phyloP scores from a whole-genome alignment of 257 asterid species.

The Haberlea rhodopensis region DNA sequence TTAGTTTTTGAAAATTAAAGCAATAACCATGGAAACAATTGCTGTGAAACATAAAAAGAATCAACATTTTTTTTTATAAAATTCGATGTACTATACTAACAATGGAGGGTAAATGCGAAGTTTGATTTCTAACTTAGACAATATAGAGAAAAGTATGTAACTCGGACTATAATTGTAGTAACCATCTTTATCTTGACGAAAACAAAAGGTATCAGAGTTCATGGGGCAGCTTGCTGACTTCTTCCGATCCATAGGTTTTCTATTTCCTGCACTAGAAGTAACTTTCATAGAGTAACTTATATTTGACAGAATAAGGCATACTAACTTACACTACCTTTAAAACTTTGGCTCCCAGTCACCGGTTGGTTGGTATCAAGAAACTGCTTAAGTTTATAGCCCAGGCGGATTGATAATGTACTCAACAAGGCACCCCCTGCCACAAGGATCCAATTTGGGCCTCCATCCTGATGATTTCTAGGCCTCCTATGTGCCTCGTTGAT shows the following conservation, averaged over 20 bases:
- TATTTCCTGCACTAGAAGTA: conserved; percentile 41
- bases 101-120: neutral
- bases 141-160: neutral
- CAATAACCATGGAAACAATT: neutral
- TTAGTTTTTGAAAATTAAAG: neutral
- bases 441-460: conserved; percentile 55
- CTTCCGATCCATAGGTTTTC: conserved; percentile 36
- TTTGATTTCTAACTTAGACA: neutral
- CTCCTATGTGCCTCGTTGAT: conserved; percentile 33
- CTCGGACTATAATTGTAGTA: conserved; percentile 32
- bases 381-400: conserved; percentile 62
- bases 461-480: conserved; percentile 37
- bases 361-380: conserved; percentile 43
- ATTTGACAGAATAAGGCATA: neutral
- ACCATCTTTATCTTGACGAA: conserved; percentile 38
- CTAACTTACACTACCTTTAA: conserved; percentile 29
- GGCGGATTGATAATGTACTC: conserved; percentile 55
- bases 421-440: conserved; percentile 58
- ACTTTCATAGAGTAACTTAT: conserved; percentile 7
- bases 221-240: conserved; percentile 34
- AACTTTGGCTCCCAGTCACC: conserved; percentile 23
- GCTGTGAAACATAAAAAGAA: too few relatives aligned
- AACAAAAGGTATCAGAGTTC: conserved; percentile 38
- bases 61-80: neutral
- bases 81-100: neutral